These are phyloP conservation scores for Lantana camara DNA, from an alignment of 257 asterid genomes.

Conservation along the genomic window DNA sequence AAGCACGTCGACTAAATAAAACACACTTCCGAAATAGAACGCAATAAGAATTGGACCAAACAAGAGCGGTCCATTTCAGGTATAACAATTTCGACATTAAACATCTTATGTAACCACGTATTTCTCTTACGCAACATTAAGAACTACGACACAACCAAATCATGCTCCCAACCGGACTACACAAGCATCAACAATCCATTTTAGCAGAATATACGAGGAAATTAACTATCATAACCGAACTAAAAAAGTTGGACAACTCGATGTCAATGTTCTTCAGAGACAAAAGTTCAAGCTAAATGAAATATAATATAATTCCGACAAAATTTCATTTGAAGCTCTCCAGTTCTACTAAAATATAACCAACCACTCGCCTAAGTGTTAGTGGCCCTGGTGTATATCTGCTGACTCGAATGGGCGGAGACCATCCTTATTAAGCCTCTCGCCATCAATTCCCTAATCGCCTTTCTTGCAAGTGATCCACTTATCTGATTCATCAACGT, in stretches of 20 bases:
- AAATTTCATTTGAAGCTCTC: slow-evolving; percentile 20
- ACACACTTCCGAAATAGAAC: too few species aligned
- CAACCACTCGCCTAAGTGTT: slow-evolving; percentile 54
- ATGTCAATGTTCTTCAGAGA: slow-evolving; percentile 12
- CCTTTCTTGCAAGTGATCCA: slow-evolving; percentile 67
- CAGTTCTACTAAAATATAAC: neutral
- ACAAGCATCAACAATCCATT: too few species aligned
- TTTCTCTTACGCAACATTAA: too few species aligned
- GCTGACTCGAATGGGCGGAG: slow-evolving; percentile 63
- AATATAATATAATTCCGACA: slow-evolving; percentile 22
- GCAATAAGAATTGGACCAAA: too few species aligned
- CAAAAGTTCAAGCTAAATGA: slow-evolving; percentile 6
- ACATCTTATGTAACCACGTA: too few species aligned
- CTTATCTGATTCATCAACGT: slow-evolving; percentile 30
- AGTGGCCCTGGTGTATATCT: slow-evolving; percentile 66
- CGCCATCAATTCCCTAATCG: slow-evolving; percentile 61
- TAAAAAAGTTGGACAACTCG: neutral
- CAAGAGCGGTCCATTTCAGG: too few species aligned
- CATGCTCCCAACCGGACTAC: too few species aligned
- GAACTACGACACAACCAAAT: too few species aligned
- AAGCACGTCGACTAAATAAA: too few species aligned
- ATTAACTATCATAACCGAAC: too few species aligned
- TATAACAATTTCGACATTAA: too few species aligned
- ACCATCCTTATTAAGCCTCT: slow-evolving; percentile 64
- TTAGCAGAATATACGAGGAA: too few species aligned